A percentile compares a stretch with the other conserved stretches of the same genome.
Evolutionary conservation across 148 eudicot species (phyloP).

Genomic region (Spergularia bocconei): DNA sequence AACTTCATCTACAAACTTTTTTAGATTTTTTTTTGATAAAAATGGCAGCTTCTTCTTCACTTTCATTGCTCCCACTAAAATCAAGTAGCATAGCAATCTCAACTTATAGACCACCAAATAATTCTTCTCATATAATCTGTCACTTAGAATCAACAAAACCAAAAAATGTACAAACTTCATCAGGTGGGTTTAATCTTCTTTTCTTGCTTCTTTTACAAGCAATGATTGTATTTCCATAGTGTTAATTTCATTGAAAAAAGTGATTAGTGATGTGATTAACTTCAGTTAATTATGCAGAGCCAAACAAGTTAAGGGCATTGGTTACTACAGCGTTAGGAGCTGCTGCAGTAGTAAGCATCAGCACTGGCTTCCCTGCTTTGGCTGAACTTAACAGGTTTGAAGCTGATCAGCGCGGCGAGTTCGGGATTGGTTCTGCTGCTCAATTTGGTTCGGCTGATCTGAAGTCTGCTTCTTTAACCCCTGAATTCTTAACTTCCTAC

Average conservation of each 20-base stretch:
- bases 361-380: constrained; percentile 48
- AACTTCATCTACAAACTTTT: neutral
- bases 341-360: constrained; percentile 54
- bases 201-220: too few relatives aligned
- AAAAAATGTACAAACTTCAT: constrained; percentile 8
- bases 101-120: constrained; percentile 19
- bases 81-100: constrained; percentile 28
- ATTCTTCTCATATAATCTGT: constrained; percentile 27
- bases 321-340: constrained; percentile 67
- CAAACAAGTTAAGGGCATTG: constrained; percentile 50
- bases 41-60: constrained; percentile 59
- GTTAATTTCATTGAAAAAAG: neutral
- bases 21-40: neutral
- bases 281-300: constrained; percentile 25
- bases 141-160: constrained; percentile 26
- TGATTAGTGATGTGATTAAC: neutral
- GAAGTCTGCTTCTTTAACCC: constrained; percentile 35
- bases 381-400: constrained; percentile 93
- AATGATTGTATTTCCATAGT: too few relatives aligned
- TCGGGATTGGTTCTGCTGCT: constrained; percentile 97
- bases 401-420: constrained; percentile 86
- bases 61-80: constrained; percentile 48
- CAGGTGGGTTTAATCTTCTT: constrained; percentile 20
- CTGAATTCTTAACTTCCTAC: neutral
- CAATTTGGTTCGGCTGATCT: constrained; percentile 97